These are phyloP conservation scores for Penicillium desertorum DNA, from an alignment of 495 filamentous ascomycete species.

Conservation along the genomic window DNA sequence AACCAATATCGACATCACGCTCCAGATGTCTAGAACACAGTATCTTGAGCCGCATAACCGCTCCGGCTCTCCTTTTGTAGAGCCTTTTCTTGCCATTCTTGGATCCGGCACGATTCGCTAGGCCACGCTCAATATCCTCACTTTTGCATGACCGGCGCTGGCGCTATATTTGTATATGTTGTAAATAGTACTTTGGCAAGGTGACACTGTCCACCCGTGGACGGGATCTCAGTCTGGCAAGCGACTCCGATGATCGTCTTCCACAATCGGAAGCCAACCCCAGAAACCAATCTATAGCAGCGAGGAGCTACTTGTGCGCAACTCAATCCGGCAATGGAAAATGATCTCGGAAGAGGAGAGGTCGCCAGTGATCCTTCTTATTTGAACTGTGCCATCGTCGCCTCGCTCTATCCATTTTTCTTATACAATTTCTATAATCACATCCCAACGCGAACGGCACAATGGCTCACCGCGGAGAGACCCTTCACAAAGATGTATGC, in stretches of 20 bases:
- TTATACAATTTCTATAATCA: not conserved
- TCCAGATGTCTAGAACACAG: not conserved
- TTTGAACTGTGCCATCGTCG: conserved; percentile 12
- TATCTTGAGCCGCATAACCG: not conserved
- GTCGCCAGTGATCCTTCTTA: conserved; percentile 5
- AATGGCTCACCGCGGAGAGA: conserved; percentile 37
- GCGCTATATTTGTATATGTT: not conserved
- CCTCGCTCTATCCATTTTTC: not conserved
- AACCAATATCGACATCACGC: not conserved
- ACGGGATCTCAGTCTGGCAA: conserved; percentile 6
- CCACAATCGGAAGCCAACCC: conserved; percentile 17
- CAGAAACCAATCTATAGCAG: conserved; percentile 6
- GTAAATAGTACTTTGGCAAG: not conserved
- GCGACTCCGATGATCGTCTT: conserved; percentile 13
- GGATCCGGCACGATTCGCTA: not conserved
- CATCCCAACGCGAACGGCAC: not conserved
- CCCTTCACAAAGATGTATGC: conserved; percentile 33
- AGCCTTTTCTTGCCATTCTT: not conserved
- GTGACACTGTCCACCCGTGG: not conserved
- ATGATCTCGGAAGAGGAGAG: not conserved
- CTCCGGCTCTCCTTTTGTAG: not conserved
- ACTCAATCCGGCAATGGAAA: conserved; percentile 2
- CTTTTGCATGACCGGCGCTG: not conserved
- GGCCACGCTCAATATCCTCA: not conserved
- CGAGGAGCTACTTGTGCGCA: conserved; percentile 6